phyloP scores from a whole-genome alignment of 345 rosid species.

The Diplotaxis tenuifolia region DNA sequence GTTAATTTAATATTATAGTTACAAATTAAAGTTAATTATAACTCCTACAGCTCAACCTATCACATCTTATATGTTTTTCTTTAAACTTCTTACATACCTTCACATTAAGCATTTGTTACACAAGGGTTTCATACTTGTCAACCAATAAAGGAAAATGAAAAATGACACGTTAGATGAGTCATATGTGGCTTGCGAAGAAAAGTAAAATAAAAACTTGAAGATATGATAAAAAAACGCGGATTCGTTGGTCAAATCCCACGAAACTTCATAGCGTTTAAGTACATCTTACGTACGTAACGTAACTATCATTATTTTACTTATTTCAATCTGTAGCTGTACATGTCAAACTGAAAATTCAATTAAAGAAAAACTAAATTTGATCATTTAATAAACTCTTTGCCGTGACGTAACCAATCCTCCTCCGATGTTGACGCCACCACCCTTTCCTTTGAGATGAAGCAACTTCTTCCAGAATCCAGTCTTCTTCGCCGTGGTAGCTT shows the following conservation, averaged over 20 bases:
- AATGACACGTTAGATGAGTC: background rate
- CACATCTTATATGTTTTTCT: too few relatives aligned
- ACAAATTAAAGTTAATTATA: too few relatives aligned
- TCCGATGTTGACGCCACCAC: conserved; percentile 30
- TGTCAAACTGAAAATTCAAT: background rate
- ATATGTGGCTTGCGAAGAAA: background rate
- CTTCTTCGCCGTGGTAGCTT: conserved; percentile 19
- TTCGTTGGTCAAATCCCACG: background rate
- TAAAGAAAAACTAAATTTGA: background rate
- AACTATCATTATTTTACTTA: background rate
- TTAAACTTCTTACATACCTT: too few relatives aligned
- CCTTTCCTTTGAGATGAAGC: conserved; percentile 50
- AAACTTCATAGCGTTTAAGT: background rate
- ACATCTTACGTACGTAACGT: too few relatives aligned
- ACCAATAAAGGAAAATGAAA: background rate
- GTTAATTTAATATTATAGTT: too few relatives aligned
- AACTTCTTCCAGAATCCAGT: conserved; percentile 70
- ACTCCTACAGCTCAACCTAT: too few relatives aligned
- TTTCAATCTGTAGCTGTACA: conserved; percentile 32
- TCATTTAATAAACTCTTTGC: conserved; percentile 15
- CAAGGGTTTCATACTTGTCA: background rate
- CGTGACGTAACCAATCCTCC: conserved; percentile 30
- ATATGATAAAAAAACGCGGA: background rate
- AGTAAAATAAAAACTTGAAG: background rate
- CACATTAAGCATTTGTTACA: too few relatives aligned